A percentile compares a stretch with the other conserved stretches of the same genome.
Conservation (phyloP, 306 rosid species). For the cucumber (Cucumis sativus) region DNA sequence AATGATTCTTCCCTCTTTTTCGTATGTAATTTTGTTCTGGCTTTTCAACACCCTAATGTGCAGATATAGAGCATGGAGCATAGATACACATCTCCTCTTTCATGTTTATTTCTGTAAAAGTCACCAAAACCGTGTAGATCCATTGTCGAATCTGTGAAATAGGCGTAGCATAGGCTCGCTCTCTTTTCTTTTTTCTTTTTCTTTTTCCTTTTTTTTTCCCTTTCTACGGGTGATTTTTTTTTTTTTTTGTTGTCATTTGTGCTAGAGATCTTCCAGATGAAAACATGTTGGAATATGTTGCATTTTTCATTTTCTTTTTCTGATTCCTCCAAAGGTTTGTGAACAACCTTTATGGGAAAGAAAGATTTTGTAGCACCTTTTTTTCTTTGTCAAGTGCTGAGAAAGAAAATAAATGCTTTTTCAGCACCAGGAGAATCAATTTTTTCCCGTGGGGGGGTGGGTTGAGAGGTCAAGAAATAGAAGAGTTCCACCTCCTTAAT, state of each 20-base stretch:
- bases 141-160: constrained; percentile 7
- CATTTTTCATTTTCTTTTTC: background rate
- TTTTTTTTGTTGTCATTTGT: constrained; percentile 4
- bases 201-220: background rate
- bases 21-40: constrained; percentile 6
- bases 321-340: background rate
- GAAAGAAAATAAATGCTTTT: background rate
- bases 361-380: background rate
- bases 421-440: background rate
- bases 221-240: background rate
- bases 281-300: background rate
- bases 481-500: background rate
- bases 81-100: constrained; percentile 10
- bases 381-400: background rate
- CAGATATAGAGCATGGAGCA: constrained; percentile 13
- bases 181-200: background rate
- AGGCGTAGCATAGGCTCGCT: constrained; percentile 5
- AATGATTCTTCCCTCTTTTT: constrained; percentile 23
- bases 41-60: constrained; percentile 5
- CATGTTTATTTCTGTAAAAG: constrained; percentile 13
- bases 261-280: constrained; percentile 7
- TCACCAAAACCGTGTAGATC: constrained; percentile 17
- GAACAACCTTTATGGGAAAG: background rate
- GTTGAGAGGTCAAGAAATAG: background rate
- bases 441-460: background rate